Conservation (phyloP, 2,329 filamentous ascomycete genomes). For the Microdochium trichocladiopsis region DNA sequence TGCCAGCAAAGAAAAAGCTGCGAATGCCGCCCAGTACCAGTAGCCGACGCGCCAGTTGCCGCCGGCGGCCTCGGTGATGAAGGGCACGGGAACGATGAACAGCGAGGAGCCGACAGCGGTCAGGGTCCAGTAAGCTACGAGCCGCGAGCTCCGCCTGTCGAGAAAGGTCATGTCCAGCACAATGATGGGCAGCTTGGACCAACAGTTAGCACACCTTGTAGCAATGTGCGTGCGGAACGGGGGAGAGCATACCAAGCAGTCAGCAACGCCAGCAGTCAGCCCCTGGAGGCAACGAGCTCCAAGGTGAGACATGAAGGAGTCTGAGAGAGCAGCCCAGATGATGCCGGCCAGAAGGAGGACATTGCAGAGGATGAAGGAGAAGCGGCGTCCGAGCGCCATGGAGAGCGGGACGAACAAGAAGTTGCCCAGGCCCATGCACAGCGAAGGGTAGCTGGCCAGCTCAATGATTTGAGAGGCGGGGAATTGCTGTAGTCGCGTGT, state of each 20-base stretch:
- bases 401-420: neutral
- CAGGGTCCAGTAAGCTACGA: neutral
- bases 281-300: neutral
- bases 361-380: neutral
- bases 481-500: neutral
- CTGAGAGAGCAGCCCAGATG: neutral
- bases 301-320: neutral
- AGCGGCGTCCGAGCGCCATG: neutral
- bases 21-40: neutral
- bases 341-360: neutral
- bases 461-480: neutral
- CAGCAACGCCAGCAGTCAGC: neutral
- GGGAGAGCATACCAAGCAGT: neutral
- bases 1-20: neutral
- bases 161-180: neutral
- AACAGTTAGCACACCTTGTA: neutral
- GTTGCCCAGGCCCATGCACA: neutral
- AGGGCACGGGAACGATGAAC: neutral
- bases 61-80: neutral
- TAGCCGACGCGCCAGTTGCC: neutral
- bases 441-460: neutral
- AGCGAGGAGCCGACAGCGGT: neutral
- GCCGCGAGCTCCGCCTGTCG: neutral
- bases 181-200: neutral
- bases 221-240: neutral